phyloP scores from a whole-genome alignment of 148 eudicot genomes.

The Amaranthus hypochondriacus region DNA sequence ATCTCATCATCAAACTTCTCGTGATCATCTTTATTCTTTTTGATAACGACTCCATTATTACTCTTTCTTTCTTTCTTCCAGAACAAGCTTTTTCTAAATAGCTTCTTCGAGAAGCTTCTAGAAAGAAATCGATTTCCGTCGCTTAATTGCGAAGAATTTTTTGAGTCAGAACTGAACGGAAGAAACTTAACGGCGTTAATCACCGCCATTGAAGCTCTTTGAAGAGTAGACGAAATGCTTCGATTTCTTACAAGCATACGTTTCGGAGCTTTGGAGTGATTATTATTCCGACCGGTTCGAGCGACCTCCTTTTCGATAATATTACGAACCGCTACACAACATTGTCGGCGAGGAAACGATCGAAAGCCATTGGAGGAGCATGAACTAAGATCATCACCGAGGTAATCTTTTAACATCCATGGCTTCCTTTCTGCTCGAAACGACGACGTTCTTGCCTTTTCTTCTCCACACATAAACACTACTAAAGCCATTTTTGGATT shows the following conservation, averaged over 20 bases:
- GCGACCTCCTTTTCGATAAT: constrained; percentile 30
- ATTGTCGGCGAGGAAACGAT: constrained; percentile 60
- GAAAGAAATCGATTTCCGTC: constrained; percentile 23
- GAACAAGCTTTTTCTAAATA: constrained; percentile 42
- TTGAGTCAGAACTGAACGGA: constrained; percentile 29
- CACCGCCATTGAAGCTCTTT: constrained; percentile 42
- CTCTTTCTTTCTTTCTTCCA: constrained; percentile 25
- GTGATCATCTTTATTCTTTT: constrained; percentile 6
- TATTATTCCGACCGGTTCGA: background rate
- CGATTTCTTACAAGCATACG: constrained; percentile 3
- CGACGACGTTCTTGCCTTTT: constrained; percentile 25
- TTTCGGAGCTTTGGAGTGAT: background rate
- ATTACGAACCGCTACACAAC: constrained; percentile 50
- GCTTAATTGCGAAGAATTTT: background rate
- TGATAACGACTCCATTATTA: background rate
- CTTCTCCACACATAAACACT: constrained; percentile 5
- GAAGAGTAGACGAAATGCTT: constrained; percentile 32
- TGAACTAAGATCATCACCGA: constrained; percentile 66
- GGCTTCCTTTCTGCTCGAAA: constrained; percentile 32
- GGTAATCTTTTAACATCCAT: constrained; percentile 52
- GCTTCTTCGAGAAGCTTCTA: constrained; percentile 48
- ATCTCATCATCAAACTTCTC: constrained; percentile 26
- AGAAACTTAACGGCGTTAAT: constrained; percentile 50
- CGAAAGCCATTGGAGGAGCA: constrained; percentile 85
- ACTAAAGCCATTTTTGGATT: constrained; percentile 31